These are phyloP conservation scores for Polymyxa betae DNA, from an alignment of 208 protist species.

Conservation along the genomic window DNA sequence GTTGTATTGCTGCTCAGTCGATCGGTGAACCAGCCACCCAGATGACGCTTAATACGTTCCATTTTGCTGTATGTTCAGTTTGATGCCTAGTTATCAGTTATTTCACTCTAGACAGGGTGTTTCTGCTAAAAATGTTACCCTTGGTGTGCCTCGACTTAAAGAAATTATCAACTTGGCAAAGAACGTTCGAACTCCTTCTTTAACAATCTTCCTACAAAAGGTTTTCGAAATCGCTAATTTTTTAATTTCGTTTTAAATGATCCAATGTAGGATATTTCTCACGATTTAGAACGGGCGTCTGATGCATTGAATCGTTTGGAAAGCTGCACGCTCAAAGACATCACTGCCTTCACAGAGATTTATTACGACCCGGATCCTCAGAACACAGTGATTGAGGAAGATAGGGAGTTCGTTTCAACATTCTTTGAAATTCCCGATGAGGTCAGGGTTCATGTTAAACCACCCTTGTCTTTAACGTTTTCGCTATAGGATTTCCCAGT, in stretches of 20 bases:
- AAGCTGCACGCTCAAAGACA: conserved; percentile 58
- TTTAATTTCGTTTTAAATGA: background rate
- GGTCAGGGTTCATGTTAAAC: background rate
- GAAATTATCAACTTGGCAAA: conserved; percentile 98
- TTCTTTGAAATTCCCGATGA: conserved; percentile 75
- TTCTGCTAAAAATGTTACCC: conserved; percentile 98
- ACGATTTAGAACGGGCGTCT: conserved; percentile 68
- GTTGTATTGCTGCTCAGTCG: conserved; percentile 97
- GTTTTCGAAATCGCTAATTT: background rate
- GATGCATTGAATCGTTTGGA: conserved; percentile 62
- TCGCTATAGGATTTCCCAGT: conserved; percentile 52
- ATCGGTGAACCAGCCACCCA: conserved; percentile 99
- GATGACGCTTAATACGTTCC: conserved; percentile 99
- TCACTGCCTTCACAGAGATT: conserved; percentile 75
- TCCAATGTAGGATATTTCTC: background rate
- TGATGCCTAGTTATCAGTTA: background rate
- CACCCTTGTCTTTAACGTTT: background rate
- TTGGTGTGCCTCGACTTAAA: conserved; percentile 98
- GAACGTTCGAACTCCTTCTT: conserved; percentile 90
- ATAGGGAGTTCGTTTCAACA: conserved; percentile 80
- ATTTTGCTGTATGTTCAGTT: conserved; percentile 86
- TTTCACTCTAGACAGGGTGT: conserved; percentile 75
- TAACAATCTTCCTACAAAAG: conserved; percentile 87
- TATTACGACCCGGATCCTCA: conserved; percentile 93
- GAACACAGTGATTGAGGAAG: conserved; percentile 89